A percentile compares a stretch with the other conserved stretches of the same genome.
phyloP scores from a whole-genome alignment of 2,329 filamentous ascomycete genomes.

The Lachnellula occidentalis region DNA sequence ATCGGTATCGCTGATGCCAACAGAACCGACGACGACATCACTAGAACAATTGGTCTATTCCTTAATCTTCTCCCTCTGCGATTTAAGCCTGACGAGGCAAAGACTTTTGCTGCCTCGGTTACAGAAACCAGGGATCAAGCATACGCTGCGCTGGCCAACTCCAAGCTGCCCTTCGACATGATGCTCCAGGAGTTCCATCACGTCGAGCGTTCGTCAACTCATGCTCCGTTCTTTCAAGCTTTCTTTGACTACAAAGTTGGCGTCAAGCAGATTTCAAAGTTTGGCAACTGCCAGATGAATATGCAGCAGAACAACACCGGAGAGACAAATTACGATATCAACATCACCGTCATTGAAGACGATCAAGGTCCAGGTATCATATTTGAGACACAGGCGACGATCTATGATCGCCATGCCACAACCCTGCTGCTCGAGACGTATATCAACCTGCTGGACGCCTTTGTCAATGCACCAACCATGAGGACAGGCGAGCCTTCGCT shows the following conservation, averaged over 20 bases:
- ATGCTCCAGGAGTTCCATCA: conserved; percentile 10
- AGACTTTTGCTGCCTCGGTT: conserved; percentile 31
- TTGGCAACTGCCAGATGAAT: conserved; percentile 19
- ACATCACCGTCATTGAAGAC: conserved; percentile 10
- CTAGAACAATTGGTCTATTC: conserved; percentile 39
- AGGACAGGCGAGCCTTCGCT: conserved; percentile 2
- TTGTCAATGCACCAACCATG: conserved; percentile 25
- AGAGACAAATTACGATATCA: conserved; percentile 30
- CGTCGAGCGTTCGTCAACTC: conserved; percentile 9
- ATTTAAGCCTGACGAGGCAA: conserved; percentile 25
- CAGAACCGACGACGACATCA: conserved; percentile 29
- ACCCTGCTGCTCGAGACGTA: conserved; percentile 3
- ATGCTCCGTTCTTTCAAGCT: conserved; percentile 17
- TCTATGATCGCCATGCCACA: conserved; percentile 8
- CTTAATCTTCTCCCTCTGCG: conserved; percentile 44
- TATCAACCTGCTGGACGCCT: conserved; percentile 35
- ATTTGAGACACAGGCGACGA: conserved; percentile 5
- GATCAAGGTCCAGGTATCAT: conserved; percentile 5
- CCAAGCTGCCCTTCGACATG: conserved; percentile 14
- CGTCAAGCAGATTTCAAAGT: conserved; percentile 17
- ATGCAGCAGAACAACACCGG: conserved; percentile 10
- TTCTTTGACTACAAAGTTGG: conserved; percentile 20
- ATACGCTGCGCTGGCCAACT: conserved; percentile 14
- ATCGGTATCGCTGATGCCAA: conserved; percentile 45
- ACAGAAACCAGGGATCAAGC: conserved; percentile 12